Conservation (phyloP, 306 rosid genomes). For the Gynostemma pentaphyllum region DNA sequence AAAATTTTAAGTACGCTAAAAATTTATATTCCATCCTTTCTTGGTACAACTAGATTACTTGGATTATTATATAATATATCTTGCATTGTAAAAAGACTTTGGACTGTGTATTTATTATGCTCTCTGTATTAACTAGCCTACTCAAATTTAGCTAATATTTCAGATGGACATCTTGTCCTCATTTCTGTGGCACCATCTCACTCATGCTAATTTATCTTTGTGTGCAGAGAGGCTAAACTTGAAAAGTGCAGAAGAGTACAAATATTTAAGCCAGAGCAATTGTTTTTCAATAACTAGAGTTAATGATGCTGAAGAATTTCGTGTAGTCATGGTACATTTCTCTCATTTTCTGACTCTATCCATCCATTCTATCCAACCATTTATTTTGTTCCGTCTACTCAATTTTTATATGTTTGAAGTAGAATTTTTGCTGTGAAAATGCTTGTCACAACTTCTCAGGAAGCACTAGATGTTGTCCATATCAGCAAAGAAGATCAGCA, state of each 20-base stretch:
- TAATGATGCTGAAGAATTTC: conserved; percentile 82
- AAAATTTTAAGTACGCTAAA: no score
- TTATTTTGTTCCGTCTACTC: neutral
- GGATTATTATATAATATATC: neutral
- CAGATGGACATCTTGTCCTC: neutral
- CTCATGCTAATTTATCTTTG: conserved; percentile 16
- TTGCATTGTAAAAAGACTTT: neutral
- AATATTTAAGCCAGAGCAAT: conserved; percentile 75
- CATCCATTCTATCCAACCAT: conserved; percentile 8
- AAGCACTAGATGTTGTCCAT: conserved; percentile 91
- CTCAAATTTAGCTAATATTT: neutral
- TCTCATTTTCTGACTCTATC: neutral
- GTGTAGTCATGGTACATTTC: conserved; percentile 52
- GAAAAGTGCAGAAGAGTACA: conserved; percentile 57
- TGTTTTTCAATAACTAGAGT: conserved; percentile 70
- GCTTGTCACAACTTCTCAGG: conserved; percentile 30
- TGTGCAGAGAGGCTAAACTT: conserved; percentile 69
- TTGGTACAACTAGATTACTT: no score
- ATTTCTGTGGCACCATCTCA: neutral
- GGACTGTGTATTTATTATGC: neutral
- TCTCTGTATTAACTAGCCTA: neutral
- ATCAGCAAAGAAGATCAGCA: conserved; percentile 76
- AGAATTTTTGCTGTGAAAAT: neutral
- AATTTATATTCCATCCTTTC: no score
- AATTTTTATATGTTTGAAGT: neutral